phyloP scores from a whole-genome alignment of 345 rosid genomes.

The Eucalyptus regnans region DNA sequence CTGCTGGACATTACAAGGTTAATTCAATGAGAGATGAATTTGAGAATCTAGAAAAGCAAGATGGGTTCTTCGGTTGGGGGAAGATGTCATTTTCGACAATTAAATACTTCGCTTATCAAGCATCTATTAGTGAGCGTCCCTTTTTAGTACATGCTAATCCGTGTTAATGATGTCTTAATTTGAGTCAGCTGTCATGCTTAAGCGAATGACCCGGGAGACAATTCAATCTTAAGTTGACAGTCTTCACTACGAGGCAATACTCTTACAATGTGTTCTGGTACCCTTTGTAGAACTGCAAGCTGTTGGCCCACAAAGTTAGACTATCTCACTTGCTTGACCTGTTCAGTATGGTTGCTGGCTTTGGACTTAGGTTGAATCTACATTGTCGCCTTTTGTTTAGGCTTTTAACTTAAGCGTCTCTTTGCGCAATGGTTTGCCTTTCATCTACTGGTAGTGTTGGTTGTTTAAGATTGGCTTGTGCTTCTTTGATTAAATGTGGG shows the following conservation, averaged over 20 bases:
- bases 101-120: not conserved
- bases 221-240: not conserved
- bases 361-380: not conserved
- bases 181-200: not conserved
- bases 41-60: not conserved
- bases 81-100: not conserved
- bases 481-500: not conserved
- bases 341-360: not conserved
- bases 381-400: not conserved
- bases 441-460: not conserved
- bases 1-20: too few relatives aligned
- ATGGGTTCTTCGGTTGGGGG: not conserved
- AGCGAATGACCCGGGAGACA: not conserved
- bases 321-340: not conserved
- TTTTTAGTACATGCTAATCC: not conserved
- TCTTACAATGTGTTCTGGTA: not conserved
- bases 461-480: not conserved
- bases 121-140: not conserved
- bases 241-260: not conserved
- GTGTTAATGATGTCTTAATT: not conserved
- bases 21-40: too few relatives aligned
- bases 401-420: not conserved
- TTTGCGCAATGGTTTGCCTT: not conserved
- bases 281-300: not conserved
- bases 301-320: not conserved